Base-by-base conservation (phyloP, 768 basidiomycete species). In the Hygrophorus pudorinus region DNA sequence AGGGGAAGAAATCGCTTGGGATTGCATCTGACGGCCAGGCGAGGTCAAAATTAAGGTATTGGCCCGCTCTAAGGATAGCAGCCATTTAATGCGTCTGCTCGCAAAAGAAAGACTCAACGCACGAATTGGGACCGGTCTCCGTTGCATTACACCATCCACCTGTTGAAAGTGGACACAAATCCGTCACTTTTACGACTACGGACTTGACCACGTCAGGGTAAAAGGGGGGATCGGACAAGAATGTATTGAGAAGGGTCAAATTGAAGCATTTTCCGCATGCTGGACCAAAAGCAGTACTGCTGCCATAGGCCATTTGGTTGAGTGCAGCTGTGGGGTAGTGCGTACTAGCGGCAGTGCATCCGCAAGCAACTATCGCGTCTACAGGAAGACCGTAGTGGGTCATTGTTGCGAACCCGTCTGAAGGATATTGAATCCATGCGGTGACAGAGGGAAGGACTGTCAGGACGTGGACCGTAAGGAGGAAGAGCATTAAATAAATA, bases 251-350 rank as follows among this genome's bases (percentile, higher is more conserved):
- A 18, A 90, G 68, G 0, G 84, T 83, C 46, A 90, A 61, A 40
- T 80, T 79, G 61, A 90, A 89, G 69, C 87, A 90, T 42, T 69
- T 72, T 20, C 87, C 87, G 55, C 85, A 88, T 2, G 69, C 72
- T 28, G 84, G 80, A 11, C 85, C 85, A 68, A 20, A 47, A 12
- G 39, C 33, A 16, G 13, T 20, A 21, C 39, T 42, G 46, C 46
- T 47, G 7, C 46, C 46, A 51, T 73, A 90, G 1, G 87, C 87
- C 70, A 82, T 78, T 54, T 87, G 80, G 46, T 70, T 85, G 47
- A 90, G 61, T 7, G 87, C 87, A 8, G 81, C 87, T 1, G 86
- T 90, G 5, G 87, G 86, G 52, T 80, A 86, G 52, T 77, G 64
- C 29, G 78, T 79, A 48, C 78, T 81, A 37, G 68, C 65, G 7